Conservation (phyloP, 2,329 filamentous ascomycete genomes). For the Trichoderma citrinoviride region DNA sequence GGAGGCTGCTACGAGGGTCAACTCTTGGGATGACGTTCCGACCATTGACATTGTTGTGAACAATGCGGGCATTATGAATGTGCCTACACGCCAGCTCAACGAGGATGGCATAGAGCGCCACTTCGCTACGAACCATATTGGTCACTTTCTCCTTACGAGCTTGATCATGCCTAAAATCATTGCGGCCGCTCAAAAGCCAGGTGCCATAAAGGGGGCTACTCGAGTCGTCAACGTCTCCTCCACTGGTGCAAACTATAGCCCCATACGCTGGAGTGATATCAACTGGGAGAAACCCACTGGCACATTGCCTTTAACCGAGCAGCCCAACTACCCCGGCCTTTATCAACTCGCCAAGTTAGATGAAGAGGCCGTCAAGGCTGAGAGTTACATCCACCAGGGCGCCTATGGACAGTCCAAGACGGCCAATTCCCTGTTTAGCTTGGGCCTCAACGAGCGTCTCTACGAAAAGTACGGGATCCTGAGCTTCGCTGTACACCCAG, state of each 20-base stretch:
- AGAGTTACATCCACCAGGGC: not conserved
- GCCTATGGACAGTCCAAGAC: constrained; percentile 23
- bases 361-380: not conserved
- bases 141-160: constrained; percentile 11
- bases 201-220: not conserved
- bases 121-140: constrained; percentile 12
- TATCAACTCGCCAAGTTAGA: not conserved
- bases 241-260: constrained; percentile 1
- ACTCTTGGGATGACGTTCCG: not conserved
- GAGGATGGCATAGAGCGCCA: constrained; percentile 8
- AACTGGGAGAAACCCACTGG: constrained; percentile 10
- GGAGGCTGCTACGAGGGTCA: constrained; percentile 1
- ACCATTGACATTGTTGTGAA: constrained; percentile 17
- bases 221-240: constrained; percentile 13
- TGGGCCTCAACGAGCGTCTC: constrained; percentile 5
- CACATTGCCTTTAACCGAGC: not conserved
- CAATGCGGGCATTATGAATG: constrained; percentile 12
- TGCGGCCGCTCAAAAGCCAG: constrained; percentile 3
- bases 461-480: constrained; percentile 6
- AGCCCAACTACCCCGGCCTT: not conserved
- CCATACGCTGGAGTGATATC: constrained; percentile 12
- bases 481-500: not conserved
- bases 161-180: not conserved
- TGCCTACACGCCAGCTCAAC: constrained; percentile 4
- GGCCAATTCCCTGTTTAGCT: constrained; percentile 5